These are phyloP conservation scores for Rhizoclosmatium globosum DNA, from an alignment of 192 early-diverging fungal species.

Conservation along the genomic window DNA sequence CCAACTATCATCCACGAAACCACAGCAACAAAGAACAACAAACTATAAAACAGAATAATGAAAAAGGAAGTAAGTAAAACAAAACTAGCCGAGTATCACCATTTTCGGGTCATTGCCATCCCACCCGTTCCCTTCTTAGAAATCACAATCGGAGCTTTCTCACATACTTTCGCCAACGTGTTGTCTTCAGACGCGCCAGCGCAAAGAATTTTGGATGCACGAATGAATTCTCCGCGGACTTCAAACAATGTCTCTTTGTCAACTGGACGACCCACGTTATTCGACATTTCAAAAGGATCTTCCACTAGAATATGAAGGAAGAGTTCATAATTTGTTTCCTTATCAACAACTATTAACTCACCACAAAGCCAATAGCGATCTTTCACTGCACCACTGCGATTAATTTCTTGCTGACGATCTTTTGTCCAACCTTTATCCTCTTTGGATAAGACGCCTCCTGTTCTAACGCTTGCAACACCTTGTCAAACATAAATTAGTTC, in stretches of 20 bases:
- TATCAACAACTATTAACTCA: not conserved
- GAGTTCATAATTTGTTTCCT: not conserved
- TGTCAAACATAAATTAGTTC: not conserved
- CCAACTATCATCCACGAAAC: not conserved
- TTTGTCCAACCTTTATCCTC: constrained; percentile 51
- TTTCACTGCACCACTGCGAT: constrained; percentile 39
- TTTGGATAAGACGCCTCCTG: constrained; percentile 40
- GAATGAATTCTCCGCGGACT: constrained; percentile 45
- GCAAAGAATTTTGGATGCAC: constrained; percentile 39
- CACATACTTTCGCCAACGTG: constrained; percentile 32
- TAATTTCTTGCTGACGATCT: constrained; percentile 45
- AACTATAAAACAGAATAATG: not conserved
- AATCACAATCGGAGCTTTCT: constrained; percentile 34
- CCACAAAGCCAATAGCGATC: constrained; percentile 49
- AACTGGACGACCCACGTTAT: constrained; percentile 46
- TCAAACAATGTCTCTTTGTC: constrained; percentile 47
- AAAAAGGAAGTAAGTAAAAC: not conserved
- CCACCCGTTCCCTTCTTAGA: constrained; percentile 25
- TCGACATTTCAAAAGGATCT: constrained; percentile 45
- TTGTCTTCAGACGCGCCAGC: constrained; percentile 28
- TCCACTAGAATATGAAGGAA: constrained; percentile 35
- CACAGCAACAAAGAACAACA: not conserved
- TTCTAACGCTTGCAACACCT: constrained; percentile 42
- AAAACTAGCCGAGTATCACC: constrained; percentile 1
- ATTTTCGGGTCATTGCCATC: constrained; percentile 6